These are phyloP conservation scores for Ilyonectria sp. DNA, from an alignment of 2,329 filamentous ascomycete species.

Conservation along the genomic window DNA sequence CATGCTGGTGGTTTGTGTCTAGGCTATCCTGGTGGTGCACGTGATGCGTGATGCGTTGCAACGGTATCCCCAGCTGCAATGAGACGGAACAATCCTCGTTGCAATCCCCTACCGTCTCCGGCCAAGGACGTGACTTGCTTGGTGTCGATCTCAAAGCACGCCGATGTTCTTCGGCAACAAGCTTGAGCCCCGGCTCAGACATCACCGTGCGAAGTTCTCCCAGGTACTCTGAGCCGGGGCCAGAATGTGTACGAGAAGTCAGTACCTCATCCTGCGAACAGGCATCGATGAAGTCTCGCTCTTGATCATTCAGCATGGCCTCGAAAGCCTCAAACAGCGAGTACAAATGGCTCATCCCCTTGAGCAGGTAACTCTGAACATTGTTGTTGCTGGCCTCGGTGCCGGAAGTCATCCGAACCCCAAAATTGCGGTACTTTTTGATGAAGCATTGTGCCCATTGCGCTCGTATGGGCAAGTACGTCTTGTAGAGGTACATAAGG, in stretches of 20 bases:
- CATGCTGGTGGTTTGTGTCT: too few relatives aligned
- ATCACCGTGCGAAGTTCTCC: background rate
- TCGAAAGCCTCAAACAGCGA: conserved; percentile 23
- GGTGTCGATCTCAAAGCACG: background rate
- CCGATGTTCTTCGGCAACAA: background rate
- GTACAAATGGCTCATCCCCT: conserved; percentile 20
- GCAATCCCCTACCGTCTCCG: background rate
- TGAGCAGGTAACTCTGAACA: conserved; percentile 24
- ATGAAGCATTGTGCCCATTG: too few relatives aligned
- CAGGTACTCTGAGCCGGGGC: conserved; percentile 7
- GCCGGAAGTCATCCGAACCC: conserved; percentile 23
- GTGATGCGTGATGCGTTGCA: too few relatives aligned
- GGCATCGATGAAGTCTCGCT: conserved; percentile 20
- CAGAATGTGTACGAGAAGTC: conserved; percentile 17
- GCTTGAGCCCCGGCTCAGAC: background rate
- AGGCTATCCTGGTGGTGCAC: too few relatives aligned
- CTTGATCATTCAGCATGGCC: conserved; percentile 23
- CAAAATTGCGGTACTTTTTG: conserved; percentile 21
- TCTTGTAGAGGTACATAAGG: conserved; percentile 22
- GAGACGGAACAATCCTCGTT: background rate
- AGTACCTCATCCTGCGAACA: conserved; percentile 24
- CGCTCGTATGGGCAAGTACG: conserved; percentile 19
- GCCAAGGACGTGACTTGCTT: conserved; percentile 1
- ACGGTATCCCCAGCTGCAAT: background rate
- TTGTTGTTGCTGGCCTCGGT: conserved; percentile 27